Evolutionary conservation across 345 rosid genomes (phyloP).

Genomic region (Dovyalis caffra): DNA sequence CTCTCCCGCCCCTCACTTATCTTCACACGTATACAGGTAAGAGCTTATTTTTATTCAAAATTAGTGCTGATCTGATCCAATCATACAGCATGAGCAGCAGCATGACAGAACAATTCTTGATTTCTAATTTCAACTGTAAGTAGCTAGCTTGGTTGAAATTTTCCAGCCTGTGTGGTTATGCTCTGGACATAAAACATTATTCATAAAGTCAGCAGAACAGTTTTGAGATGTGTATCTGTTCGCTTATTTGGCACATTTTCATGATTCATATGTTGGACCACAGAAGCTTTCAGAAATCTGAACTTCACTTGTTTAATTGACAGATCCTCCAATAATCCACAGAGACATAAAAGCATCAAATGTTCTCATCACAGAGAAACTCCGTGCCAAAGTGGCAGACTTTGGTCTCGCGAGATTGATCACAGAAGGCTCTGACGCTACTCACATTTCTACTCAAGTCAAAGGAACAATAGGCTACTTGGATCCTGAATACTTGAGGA

Average conservation of each 20-base stretch:
- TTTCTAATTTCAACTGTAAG: not conserved
- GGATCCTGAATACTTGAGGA: constrained; percentile 80
- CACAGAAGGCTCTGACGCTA: constrained; percentile 49
- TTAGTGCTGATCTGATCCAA: not conserved
- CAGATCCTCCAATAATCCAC: constrained; percentile 88
- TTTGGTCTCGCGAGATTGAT: constrained; percentile 81
- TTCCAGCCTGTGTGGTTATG: too few relatives aligned
- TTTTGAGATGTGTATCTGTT: not conserved
- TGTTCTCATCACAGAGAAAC: constrained; percentile 69
- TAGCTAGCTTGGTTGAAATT: too few relatives aligned
- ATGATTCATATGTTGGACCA: not conserved
- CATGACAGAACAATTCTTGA: not conserved
- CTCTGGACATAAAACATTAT: too few relatives aligned
- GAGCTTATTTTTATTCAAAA: not conserved
- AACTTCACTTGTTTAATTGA: constrained; percentile 22
- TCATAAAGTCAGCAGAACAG: not conserved
- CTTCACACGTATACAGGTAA: constrained; percentile 84
- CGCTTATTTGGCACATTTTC: not conserved
- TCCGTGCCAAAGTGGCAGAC: constrained; percentile 88
- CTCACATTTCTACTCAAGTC: constrained; percentile 79
- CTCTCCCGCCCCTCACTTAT: too few relatives aligned
- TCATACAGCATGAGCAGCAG: not conserved
- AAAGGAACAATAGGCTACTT: constrained; percentile 80
- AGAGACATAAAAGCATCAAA: constrained; percentile 89
- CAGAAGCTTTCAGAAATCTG: constrained; percentile 12